These are phyloP conservation scores for Candida yuanshanica DNA, from an alignment of 805 yeast genomes.

Conservation along the genomic window DNA sequence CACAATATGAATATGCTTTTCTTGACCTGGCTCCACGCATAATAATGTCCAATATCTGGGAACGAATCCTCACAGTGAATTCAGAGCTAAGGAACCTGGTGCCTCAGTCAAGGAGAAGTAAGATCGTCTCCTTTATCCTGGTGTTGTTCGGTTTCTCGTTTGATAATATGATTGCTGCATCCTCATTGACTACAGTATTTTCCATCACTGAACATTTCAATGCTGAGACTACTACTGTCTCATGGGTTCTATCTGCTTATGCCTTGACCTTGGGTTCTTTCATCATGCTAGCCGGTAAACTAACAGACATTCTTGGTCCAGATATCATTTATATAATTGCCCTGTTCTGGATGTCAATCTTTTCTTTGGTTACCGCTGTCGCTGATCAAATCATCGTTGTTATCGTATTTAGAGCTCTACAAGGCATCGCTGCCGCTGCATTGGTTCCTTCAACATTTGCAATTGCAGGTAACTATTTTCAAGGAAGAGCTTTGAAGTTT, in stretches of 20 bases:
- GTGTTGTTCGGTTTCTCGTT: slow-evolving; percentile 3
- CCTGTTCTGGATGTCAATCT: slow-evolving; percentile 19
- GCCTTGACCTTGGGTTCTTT: slow-evolving; percentile 39
- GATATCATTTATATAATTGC: slow-evolving; percentile 14
- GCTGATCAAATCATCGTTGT: slow-evolving; percentile 29
- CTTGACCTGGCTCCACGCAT: no score
- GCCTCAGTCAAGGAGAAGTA: neutral
- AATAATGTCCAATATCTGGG: no score
- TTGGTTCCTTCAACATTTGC: slow-evolving; percentile 34
- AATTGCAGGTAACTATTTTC: slow-evolving; percentile 26
- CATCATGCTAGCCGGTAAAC: slow-evolving; percentile 34
- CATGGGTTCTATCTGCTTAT: slow-evolving; percentile 39
- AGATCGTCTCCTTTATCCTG: neutral
- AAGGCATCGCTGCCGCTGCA: slow-evolving; percentile 40
- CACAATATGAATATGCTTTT: no score
- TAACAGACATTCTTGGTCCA: slow-evolving; percentile 37
- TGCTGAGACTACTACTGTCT: slow-evolving; percentile 23
- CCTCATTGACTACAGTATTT: slow-evolving; percentile 2
- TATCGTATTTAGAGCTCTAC: slow-evolving; percentile 38
- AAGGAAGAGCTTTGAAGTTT: slow-evolving; percentile 23
- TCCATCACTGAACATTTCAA: slow-evolving; percentile 3
- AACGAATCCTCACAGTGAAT: neutral
- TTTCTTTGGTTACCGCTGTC: slow-evolving; percentile 30
- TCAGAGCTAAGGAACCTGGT: neutral
- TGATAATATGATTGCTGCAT: slow-evolving; percentile 9